A percentile compares a stretch with the other conserved stretches of the same genome.
Conservation (phyloP, 2,329 filamentous ascomycete genomes). For the Seiridium cupressi region DNA sequence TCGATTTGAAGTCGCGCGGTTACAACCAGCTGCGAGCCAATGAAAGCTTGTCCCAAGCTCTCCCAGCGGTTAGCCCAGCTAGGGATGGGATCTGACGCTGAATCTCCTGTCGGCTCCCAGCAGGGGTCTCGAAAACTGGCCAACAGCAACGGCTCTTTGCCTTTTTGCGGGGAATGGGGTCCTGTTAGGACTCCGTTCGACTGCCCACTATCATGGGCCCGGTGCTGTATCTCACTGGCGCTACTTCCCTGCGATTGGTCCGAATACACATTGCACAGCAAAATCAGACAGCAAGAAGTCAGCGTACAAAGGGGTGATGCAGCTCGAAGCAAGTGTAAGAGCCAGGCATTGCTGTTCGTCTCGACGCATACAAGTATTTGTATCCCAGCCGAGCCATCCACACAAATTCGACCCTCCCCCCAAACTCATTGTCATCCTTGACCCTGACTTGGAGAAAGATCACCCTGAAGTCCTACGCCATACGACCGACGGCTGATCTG, state of each 20-base stretch:
- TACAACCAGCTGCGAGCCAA: not conserved
- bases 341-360: not conserved
- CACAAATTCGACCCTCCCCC: not conserved
- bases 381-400: not conserved
- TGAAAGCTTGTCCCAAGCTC: not conserved
- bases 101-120: not conserved
- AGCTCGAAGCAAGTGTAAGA: not conserved
- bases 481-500: not conserved
- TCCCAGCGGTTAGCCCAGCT: constrained; percentile 2
- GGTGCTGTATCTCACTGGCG: not conserved
- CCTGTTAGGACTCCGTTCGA: too few species aligned
- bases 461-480: too few species aligned
- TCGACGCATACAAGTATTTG: not conserved
- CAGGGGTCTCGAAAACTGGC: constrained; percentile 4
- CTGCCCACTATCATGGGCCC: not conserved
- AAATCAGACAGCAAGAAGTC: not conserved
- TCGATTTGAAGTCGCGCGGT: not conserved
- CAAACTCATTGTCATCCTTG: not conserved
- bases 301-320: not conserved
- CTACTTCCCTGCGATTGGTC: not conserved
- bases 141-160: not conserved
- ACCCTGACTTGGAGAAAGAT: not conserved
- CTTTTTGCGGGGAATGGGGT: not conserved
- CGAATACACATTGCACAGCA: not conserved
- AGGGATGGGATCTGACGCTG: constrained; percentile 4